These are phyloP conservation scores for Nadsonia starkeyi-henricii DNA, from an alignment of 1,139 yeast genomes.

Conservation along the genomic window DNA sequence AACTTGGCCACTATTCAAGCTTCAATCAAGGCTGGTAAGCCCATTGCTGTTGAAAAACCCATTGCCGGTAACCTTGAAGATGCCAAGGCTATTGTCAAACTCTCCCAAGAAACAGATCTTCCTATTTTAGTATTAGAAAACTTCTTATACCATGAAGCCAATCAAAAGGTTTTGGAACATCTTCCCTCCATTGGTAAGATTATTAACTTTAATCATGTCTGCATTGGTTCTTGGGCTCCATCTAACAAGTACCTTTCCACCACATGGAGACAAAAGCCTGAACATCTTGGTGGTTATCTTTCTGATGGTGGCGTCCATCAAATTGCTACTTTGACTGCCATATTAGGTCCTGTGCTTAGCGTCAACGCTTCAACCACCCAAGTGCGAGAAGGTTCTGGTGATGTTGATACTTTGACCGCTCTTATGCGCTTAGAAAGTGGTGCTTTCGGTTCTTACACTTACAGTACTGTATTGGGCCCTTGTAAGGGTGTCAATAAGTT, in stretches of 20 bases:
- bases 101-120: slow-evolving; percentile 41
- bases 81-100: slow-evolving; percentile 61
- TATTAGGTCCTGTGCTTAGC: slow-evolving; percentile 59
- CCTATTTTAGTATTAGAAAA: slow-evolving; percentile 76
- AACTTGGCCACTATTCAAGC: slow-evolving; percentile 51
- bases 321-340: slow-evolving; percentile 67
- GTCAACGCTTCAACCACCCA: slow-evolving; percentile 66
- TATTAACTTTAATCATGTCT: slow-evolving; percentile 59
- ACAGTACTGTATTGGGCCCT: slow-evolving; percentile 85
- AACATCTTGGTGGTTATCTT: slow-evolving; percentile 81
- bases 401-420: slow-evolving; percentile 66
- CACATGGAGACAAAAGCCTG: slow-evolving; percentile 73
- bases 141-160: slow-evolving; percentile 58
- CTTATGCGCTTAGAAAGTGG: slow-evolving; percentile 48
- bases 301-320: slow-evolving; percentile 96
- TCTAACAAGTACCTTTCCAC: slow-evolving; percentile 48
- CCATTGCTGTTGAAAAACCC: slow-evolving; percentile 77
- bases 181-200: slow-evolving; percentile 63
- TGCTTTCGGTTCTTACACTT: slow-evolving; percentile 74
- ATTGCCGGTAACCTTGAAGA: slow-evolving; percentile 73
- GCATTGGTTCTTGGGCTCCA: slow-evolving; percentile 67
- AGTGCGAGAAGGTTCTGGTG: slow-evolving; percentile 60
- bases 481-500: slow-evolving; percentile 53
- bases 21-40: slow-evolving; percentile 59
- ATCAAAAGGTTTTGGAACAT: slow-evolving; percentile 37